Evolutionary conservation across 139 green algal species (phyloP), one percentile per base, ranked within the genome.

Genomic region (Chlamydomonas asymmetrica): DNA sequence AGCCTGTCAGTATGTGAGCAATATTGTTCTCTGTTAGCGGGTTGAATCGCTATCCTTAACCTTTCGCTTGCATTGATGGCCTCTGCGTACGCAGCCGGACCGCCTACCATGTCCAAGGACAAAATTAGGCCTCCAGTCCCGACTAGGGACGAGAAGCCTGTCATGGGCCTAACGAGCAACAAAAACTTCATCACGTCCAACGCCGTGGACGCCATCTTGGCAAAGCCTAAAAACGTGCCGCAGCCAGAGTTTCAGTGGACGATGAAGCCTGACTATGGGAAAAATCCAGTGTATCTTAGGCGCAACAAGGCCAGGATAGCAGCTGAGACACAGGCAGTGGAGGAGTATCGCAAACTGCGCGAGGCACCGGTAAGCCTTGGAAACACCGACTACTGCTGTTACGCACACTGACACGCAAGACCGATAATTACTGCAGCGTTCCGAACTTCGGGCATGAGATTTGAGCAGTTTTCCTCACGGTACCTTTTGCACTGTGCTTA

Each of bases 151-250:
- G 91, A 97, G 32, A 54, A 60, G 59, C 91, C 91, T 0, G 48
- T 89, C 23, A 91, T 92, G 81, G 89, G 89, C 0, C 74, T 94
- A 13, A 79, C 80, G 39, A 92, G 80, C 81, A 85, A 88, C 69
- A 93, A 93, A 52, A 91, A 97, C 82, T 97, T 91, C 79, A 88
- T 97, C 68, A 90, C 86, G 1, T 79, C 77, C 4, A 97, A 97
- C 57, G 90, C 91, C 3, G 74, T 92, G 6, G 86, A 94, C 60
- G 84, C 79, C 41, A 94, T 94, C 52, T 64, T 92, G 0, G 50
- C 83, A 31, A 81, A 87, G 60, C 84, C 85, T 0, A 74, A 78
- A 31, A 88, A 88, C 60, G 76, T 86, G 61, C 74, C 65, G 29
- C 70, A 84, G 63, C 74, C 65, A 25, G 62, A 80, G 32, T 74